These are phyloP conservation scores for Neurospora discreta DNA, from an alignment of 495 filamentous ascomycete species.

Conservation along the genomic window DNA sequence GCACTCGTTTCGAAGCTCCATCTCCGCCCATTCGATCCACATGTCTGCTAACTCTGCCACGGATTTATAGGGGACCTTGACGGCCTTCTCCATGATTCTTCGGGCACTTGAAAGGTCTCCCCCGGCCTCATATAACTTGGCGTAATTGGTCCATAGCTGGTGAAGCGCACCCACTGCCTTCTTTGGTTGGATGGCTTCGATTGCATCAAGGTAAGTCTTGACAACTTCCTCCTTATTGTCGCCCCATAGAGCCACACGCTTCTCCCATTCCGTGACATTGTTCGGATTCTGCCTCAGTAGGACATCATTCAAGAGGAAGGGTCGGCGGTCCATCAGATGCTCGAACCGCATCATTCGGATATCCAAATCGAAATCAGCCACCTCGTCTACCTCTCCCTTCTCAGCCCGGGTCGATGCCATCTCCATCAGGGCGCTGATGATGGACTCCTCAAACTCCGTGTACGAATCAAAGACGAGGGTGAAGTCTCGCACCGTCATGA, in stretches of 20 bases:
- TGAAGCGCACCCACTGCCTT: conserved; percentile 91
- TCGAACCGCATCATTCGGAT: conserved; percentile 98
- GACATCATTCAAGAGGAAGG: conserved; percentile 96
- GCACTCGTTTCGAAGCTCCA: conserved; percentile 92
- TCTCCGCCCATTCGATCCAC: conserved; percentile 98
- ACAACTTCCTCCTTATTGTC: conserved; percentile 86
- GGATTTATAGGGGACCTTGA: conserved; percentile 93
- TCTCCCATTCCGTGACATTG: conserved; percentile 96
- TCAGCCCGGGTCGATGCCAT: conserved; percentile 69
- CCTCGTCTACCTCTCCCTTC: conserved; percentile 69
- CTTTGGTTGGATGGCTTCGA: conserved; percentile 85
- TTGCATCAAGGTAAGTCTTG: conserved; percentile 90
- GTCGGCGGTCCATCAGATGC: conserved; percentile 92
- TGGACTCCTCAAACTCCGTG: conserved; percentile 91
- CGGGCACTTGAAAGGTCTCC: conserved; percentile 77
- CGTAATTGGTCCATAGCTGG: conserved; percentile 94
- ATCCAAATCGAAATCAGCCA: conserved; percentile 91
- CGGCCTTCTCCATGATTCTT: conserved; percentile 93
- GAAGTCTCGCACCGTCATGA: conserved; percentile 99
- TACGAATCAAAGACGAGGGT: conserved; percentile 95
- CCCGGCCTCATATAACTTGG: conserved; percentile 90
- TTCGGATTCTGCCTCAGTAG: conserved; percentile 90
- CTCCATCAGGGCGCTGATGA: conserved; percentile 87
- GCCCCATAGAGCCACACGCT: conserved; percentile 88
- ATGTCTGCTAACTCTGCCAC: conserved; percentile 92